These are phyloP conservation scores for Mallotus repandus DNA, from an alignment of 441 rosid species.

Conservation along the genomic window DNA sequence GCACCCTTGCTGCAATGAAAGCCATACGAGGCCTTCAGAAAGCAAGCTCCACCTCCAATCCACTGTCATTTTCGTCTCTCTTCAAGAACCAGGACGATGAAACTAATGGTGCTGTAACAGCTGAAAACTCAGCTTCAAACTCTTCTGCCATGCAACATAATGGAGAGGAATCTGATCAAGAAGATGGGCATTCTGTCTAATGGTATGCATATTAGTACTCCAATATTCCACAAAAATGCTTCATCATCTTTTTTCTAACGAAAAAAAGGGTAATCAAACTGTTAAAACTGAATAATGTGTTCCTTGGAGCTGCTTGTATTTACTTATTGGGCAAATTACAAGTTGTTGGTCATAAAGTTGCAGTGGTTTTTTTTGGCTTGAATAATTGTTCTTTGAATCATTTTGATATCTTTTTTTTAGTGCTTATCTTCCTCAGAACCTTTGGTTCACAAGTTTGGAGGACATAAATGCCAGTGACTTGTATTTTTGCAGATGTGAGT, in stretches of 20 bases:
- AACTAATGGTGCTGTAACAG: constrained; percentile 56
- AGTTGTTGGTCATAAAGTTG: background rate
- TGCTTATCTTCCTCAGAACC: background rate
- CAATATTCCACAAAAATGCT: background rate
- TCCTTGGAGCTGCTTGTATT: constrained; percentile 1
- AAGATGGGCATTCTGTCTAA: constrained; percentile 39
- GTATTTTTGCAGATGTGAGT: no score
- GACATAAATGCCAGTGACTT: background rate
- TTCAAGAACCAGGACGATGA: constrained; percentile 58
- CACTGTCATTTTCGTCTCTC: constrained; percentile 67
- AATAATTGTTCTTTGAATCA: background rate
- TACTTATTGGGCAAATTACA: background rate
- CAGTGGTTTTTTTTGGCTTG: background rate
- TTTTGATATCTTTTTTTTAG: background rate
- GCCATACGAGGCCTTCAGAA: constrained; percentile 82
- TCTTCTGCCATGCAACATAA: constrained; percentile 34
- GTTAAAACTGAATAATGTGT: constrained; percentile 20
- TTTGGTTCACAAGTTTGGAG: background rate
- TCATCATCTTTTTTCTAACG: background rate
- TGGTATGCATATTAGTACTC: background rate
- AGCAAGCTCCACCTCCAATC: constrained; percentile 90
- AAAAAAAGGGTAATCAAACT: background rate
- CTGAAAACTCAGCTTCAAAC: constrained; percentile 63
- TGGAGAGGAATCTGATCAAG: constrained; percentile 48
- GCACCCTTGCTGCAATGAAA: constrained; percentile 95